Evolutionary conservation across 345 rosid species (phyloP).

Genomic region (Acer campestre): DNA sequence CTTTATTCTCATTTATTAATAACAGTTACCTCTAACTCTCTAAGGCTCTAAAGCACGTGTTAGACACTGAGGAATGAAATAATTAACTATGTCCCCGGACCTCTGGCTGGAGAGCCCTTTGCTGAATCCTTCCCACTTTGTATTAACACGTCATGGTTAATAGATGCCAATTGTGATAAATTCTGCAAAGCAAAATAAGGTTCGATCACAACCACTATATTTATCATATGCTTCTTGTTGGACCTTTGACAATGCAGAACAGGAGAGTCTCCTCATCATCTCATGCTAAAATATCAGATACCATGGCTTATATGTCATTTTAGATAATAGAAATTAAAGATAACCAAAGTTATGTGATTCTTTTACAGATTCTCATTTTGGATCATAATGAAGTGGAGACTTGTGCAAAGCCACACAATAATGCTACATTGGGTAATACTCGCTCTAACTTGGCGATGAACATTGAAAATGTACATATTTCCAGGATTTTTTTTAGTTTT

Average conservation of each 20-base stretch:
- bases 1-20: background rate
- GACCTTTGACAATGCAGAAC: no score
- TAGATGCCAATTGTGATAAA: conserved; percentile 76
- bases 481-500: background rate
- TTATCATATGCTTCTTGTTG: background rate
- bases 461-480: background rate
- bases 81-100: conserved; percentile 31
- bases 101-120: conserved; percentile 52
- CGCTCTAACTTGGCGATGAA: background rate
- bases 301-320: background rate
- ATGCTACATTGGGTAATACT: background rate
- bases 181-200: conserved; percentile 46
- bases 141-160: conserved; percentile 70
- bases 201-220: background rate
- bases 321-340: background rate
- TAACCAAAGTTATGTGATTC: background rate
- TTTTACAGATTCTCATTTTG: background rate
- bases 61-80: conserved; percentile 12
- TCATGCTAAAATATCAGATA: background rate
- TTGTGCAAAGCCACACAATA: background rate
- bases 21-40: background rate
- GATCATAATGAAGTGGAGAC: background rate
- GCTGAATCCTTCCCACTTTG: conserved; percentile 64
- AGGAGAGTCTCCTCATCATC: background rate
- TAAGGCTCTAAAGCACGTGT: no score